These are phyloP conservation scores for Eucalyptus tenuipes DNA, from an alignment of 345 rosid species.

Conservation along the genomic window DNA sequence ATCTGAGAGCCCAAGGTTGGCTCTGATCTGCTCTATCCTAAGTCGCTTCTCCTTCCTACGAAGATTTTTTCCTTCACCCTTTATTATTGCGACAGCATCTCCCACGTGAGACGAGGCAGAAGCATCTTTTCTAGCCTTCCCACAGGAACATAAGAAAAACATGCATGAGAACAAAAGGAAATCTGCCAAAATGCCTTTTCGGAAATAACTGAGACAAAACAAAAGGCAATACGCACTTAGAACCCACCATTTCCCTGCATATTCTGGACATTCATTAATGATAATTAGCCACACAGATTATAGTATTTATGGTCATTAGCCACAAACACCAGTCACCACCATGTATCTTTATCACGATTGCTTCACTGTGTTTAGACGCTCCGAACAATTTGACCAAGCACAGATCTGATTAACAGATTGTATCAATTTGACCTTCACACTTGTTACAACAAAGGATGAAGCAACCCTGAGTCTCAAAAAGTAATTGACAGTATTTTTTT, in stretches of 20 bases:
- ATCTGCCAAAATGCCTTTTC: not conserved
- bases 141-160: not conserved
- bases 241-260: not conserved
- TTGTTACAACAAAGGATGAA: not conserved
- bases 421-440: not conserved
- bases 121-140: not conserved
- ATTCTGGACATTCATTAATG: not conserved
- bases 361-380: not conserved
- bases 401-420: not conserved
- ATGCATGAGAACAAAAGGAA: not conserved
- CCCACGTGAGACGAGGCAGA: conserved; percentile 25
- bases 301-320: not conserved
- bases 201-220: not conserved
- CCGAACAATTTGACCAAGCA: not conserved
- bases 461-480: not conserved
- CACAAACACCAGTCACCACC: not conserved
- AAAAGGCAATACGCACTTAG: not conserved
- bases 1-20: conserved; percentile 92
- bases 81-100: conserved; percentile 84
- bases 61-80: conserved; percentile 63
- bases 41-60: conserved; percentile 88
- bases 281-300: not conserved
- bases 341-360: not conserved
- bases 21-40: conserved; percentile 92
- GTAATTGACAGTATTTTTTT: not conserved